phyloP scores from a whole-genome alignment of 495 filamentous ascomycete genomes.

The Paragyromitra xinjiangensis region DNA sequence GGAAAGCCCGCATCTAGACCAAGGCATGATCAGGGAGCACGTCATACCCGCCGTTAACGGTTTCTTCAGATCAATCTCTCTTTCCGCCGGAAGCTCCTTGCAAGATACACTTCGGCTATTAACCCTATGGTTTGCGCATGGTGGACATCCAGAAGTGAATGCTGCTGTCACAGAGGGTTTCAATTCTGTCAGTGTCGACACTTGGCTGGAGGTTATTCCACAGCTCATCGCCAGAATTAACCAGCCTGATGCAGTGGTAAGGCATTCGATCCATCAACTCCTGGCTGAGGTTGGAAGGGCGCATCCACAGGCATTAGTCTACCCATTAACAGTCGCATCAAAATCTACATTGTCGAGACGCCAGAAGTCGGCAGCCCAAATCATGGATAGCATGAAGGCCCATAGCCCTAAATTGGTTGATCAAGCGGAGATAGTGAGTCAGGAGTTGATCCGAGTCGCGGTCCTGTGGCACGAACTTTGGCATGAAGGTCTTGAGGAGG shows the following conservation, averaged over 20 bases:
- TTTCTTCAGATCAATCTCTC: constrained; percentile 93
- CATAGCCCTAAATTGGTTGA: constrained; percentile 94
- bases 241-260: constrained; percentile 84
- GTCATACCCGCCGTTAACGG: constrained; percentile 93
- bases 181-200: constrained; percentile 89
- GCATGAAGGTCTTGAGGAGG: constrained; percentile 99
- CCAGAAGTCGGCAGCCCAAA: constrained; percentile 81
- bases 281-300: constrained; percentile 89
- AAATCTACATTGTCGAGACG: constrained; percentile 85
- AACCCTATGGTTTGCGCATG: constrained; percentile 95
- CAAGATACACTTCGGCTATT: constrained; percentile 94
- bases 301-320: constrained; percentile 98
- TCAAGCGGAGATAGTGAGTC: constrained; percentile 91
- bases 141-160: constrained; percentile 86
- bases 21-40: constrained; percentile 77
- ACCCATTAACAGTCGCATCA: constrained; percentile 97
- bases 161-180: constrained; percentile 87
- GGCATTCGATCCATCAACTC: constrained; percentile 87
- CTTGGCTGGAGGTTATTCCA: constrained; percentile 97
- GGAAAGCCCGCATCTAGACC: constrained; percentile 62
- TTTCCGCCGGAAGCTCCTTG: constrained; percentile 89
- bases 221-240: constrained; percentile 98
- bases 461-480: constrained; percentile 98
- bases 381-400: constrained; percentile 97
- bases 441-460: constrained; percentile 93